Percentiles rank a stretch among this genome's conserved stretches.
These are phyloP conservation scores for Alternaria gaisen DNA, from an alignment of 2,329 filamentous ascomycete genomes.

Conservation along the genomic window DNA sequence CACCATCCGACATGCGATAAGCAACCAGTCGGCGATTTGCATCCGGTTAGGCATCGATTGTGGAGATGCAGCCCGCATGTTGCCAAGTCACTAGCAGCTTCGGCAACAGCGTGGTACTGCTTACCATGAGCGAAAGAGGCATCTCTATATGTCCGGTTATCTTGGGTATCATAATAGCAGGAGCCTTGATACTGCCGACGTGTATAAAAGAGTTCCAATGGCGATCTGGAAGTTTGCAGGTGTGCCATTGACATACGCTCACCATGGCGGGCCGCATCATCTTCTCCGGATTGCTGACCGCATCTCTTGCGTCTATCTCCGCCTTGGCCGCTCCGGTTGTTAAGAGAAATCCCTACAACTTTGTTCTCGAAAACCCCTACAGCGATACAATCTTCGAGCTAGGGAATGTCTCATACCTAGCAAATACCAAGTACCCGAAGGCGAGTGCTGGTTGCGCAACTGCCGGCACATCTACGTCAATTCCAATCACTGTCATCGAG, in stretches of 20 bases:
- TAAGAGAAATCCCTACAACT: constrained; percentile 32
- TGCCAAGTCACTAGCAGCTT: constrained; percentile 7
- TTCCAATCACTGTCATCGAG: constrained; percentile 44
- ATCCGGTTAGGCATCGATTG: background rate
- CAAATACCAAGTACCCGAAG: constrained; percentile 47
- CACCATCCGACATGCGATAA: background rate
- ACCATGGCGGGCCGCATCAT: constrained; percentile 19
- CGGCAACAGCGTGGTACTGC: background rate
- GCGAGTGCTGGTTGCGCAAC: constrained; percentile 17
- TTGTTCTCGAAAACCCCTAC: constrained; percentile 29
- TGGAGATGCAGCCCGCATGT: constrained; percentile 2
- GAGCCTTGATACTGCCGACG: background rate
- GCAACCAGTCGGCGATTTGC: background rate
- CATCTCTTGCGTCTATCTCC: constrained; percentile 18
- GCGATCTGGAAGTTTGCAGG: background rate
- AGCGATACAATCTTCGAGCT: constrained; percentile 49
- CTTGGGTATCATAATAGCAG: background rate
- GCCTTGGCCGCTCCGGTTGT: constrained; percentile 20
- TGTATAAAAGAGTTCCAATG: background rate
- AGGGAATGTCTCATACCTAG: constrained; percentile 50
- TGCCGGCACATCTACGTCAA: constrained; percentile 5
- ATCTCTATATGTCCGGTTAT: constrained; percentile 4
- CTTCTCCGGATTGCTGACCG: constrained; percentile 16
- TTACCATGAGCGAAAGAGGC: constrained; percentile 3
- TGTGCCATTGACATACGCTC: background rate